Evolutionary conservation across 371 early-diverging fungal genomes (phyloP), one percentile per base, ranked within the genome.

Genomic region (Circinella minor): DNA sequence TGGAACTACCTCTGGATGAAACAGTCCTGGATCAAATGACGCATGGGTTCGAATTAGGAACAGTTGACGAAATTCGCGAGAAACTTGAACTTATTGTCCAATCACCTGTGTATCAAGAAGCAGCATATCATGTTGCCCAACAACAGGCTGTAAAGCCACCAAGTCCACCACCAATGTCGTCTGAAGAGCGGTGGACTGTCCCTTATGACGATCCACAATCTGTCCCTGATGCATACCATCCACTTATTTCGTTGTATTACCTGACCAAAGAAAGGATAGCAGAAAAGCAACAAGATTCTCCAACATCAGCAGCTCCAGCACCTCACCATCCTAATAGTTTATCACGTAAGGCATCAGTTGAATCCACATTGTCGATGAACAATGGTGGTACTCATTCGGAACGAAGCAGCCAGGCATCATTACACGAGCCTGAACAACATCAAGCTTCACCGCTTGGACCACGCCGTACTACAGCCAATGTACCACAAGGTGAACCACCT

Each of bases 161-260:
- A n/a, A 55, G 63, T 34, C 63, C 69, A 14, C 48, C 69, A 17
- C 63, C 54, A 10, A 55, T 59, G 34, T 66, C 66, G 14, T 36
- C 37, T 4, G 67, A 63, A 36, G 47, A 38, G 11, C 20, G 67
- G 11, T 39, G 14, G 13, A 62, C 51, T 11, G 7, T 60, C 37
- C 63, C 72, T 3, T 78, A 80, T 36, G 79, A 81, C 62, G 84
- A 81, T 48, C 84, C 84, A 13, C 80, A 81, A 59, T 77, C 81
- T 15, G 73, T 83, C 0, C 84, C 84, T 13, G 81, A 80, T 39
- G 84, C 81, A 0, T 83, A 87, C 72, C 87, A 89, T 71, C 94
- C 95, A 4, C 76, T 93, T 46, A 77, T 94, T n/a, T 94, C 93
- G 62, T 88, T 96, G 20, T 96, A 96, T 65, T 89, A 93, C 66